Base-by-base conservation (phyloP, 352 stramenopile genomes). In the Pythium folliculosum region DNA sequence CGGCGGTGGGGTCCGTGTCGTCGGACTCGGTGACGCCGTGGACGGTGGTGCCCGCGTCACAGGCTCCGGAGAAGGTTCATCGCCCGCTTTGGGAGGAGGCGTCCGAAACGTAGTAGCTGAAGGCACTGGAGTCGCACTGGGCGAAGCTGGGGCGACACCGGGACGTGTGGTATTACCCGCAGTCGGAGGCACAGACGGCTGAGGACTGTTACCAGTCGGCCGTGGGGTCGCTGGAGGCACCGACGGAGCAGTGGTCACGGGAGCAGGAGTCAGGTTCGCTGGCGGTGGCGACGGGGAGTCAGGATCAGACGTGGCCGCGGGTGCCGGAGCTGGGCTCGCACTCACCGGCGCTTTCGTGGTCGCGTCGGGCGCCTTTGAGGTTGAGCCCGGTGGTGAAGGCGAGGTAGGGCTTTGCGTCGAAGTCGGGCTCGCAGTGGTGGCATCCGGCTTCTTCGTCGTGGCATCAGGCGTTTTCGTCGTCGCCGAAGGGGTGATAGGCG, bases 271-370 rank as follows among this genome's bases (percentile, higher is more conserved):
- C 0, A 67, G 53, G 9, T 14, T 54, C 25, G 50, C 49, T 1
- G 62, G 62, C 2, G 62, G 62, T 21, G 64, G 64, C 19, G 56
- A n/a, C 8, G 64, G 64, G 9, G 64, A 70, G 12, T 61, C 55
- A 1, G 40, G 35, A 50, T 61, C 56, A 40, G 12, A 19, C 17
- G 53, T 44, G 38, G 38, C 14, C 38, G 38, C 12, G 3, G 54
- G 27, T 44, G 47, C 38, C 10, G 59, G 59, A 22, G 21, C 16
- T 2, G 35, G 17, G 1, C 35, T 19, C 12, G 35, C 30, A 35
- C 48, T 30, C n/a, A 27, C n/a, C 2, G 21, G 23, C 8, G 57
- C 48, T 44, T 38, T 45, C 3, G 49, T 58, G 6, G 38, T 44
- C 38, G 38, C 38, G 9, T 44, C 55, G 22, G 19, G 35, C 35